Evolutionary conservation across 805 yeast species (phyloP).

Genomic region (Monosporozyma yasuniensis): DNA sequence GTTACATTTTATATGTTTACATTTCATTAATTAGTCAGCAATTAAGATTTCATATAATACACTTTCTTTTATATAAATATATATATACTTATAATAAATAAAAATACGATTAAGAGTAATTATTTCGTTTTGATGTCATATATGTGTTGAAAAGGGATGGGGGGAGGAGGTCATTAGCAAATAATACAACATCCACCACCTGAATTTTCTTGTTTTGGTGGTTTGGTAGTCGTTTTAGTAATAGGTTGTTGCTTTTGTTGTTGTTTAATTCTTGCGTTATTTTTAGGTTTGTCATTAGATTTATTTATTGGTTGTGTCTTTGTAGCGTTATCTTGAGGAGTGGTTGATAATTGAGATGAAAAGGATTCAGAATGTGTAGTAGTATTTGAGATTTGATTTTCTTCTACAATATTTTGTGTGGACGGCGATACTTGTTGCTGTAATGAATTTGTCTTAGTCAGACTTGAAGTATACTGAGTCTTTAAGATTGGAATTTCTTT

Average conservation of each 20-base stretch:
- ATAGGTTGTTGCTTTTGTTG: not conserved
- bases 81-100: not conserved
- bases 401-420: not conserved
- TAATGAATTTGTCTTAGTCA: not conserved
- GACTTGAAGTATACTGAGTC: not conserved
- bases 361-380: not conserved
- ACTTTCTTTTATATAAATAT: not conserved
- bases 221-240: not conserved
- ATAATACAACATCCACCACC: not conserved
- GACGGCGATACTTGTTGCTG: not conserved
- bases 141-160: not conserved
- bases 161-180: not conserved
- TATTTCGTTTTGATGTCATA: not conserved
- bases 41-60: not conserved
- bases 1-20: slow-evolving; percentile 80
- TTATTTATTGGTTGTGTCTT: not conserved
- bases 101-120: not conserved
- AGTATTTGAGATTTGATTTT: too few species aligned
- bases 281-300: not conserved
- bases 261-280: not conserved
- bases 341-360: not conserved
- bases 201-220: not conserved
- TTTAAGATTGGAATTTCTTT: not conserved
- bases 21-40: slow-evolving; percentile 63
- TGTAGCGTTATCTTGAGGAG: not conserved